Base-by-base conservation (phyloP, 257 asterid genomes). In the Solanum ossicruentum region DNA sequence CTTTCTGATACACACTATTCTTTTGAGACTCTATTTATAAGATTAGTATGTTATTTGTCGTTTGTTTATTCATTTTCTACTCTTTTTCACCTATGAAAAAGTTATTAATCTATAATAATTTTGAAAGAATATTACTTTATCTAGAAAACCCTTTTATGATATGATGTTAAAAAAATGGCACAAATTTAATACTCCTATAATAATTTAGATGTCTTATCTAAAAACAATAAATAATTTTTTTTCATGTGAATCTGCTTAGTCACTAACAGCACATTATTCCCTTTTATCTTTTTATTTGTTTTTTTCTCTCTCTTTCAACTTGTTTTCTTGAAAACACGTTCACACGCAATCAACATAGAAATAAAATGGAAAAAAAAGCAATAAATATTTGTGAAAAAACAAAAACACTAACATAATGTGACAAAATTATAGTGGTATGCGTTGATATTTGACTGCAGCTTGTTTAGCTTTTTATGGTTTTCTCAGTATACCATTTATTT, bases 401-500 rank as follows among this genome's bases (percentile, higher is more conserved):
- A 6, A 26, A 28, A 12, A 65, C 72, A 63, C n/a, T 71, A 65
- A 23, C 36, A 81, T 70, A 56, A 26, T n/a, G 58, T 56, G 82
- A 65, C 21, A 49, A 12, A 66, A 61, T 26, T 60, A 66, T 66
- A 58, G 32, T 55, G 75, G 60, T 49, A 11, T 51, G 78, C 66
- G 81, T 87, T 83, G 82, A 89, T 89, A 83, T 84, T 90, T 88
- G 92, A 89, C 92, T 71, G 63, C 8, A 86, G 91, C 91, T 84
- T 86, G 61, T n/a, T 47, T 60, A 86, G 88, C 91, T 17, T 16
- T 16, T 17, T 2, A n/a, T 17, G 61, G 1, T 54, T 54, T 54
- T 54, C 5, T 6, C 6, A 16, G 2, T 56, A 17, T 2, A 9
- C 2, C 8, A 6, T 41, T 41, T n/a, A 4, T 17, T 56, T 18